phyloP scores from a whole-genome alignment of 805 yeast genomes.

The Lipomyces yamanashiensis region DNA sequence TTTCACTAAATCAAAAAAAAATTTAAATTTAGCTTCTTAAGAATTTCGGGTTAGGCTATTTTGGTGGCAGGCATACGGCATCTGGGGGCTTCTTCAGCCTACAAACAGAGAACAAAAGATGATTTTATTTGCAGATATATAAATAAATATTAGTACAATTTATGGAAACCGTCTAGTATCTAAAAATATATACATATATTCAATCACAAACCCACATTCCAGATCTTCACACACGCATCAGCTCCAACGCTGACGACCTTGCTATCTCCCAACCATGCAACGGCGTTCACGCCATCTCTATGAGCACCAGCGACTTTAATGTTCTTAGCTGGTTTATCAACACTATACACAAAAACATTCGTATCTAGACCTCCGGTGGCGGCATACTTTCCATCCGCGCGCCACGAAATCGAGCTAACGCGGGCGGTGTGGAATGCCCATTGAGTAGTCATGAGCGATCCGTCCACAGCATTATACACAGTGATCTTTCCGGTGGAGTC shows the following conservation, averaged over 20 bases:
- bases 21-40: no score
- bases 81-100: no score
- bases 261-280: conserved; percentile 63
- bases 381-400: conserved; percentile 68
- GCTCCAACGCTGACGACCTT: conserved; percentile 72
- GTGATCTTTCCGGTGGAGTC: conserved; percentile 84
- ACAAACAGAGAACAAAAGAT: no score
- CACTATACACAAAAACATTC: conserved; percentile 77
- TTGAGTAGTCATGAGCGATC: conserved; percentile 68
- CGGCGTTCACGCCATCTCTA: conserved; percentile 80
- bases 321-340: conserved; percentile 75
- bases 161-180: background rate
- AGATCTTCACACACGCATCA: conserved; percentile 78
- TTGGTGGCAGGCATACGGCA: no score
- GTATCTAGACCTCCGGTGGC: conserved; percentile 87
- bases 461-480: conserved; percentile 61
- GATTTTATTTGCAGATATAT: no score
- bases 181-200: background rate
- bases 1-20: no score
- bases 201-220: conserved; percentile 51
- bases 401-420: conserved; percentile 80
- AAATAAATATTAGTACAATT: no score
- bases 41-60: no score
- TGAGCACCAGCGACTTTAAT: conserved; percentile 79
- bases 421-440: conserved; percentile 96